Percentiles rank a stretch among this genome's conserved stretches.
These are phyloP conservation scores for Trichophyton benhamiae DNA, from an alignment of 2,329 filamentous ascomycete species.

Conservation along the genomic window DNA sequence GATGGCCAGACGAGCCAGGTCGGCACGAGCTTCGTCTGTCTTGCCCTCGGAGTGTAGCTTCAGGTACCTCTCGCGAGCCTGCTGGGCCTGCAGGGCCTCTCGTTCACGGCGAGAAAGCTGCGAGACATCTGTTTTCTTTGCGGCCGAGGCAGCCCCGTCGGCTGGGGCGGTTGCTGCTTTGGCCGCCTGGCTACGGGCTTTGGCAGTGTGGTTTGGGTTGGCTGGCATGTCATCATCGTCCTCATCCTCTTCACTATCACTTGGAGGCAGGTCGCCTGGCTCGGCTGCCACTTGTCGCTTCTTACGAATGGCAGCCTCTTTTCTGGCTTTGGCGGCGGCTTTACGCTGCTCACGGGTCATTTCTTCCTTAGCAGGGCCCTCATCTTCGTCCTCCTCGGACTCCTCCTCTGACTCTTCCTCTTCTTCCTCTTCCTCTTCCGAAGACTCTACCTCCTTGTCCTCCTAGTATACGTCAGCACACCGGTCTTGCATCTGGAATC, in stretches of 20 bases:
- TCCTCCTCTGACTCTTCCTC: constrained; percentile 42
- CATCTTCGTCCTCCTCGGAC: constrained; percentile 37
- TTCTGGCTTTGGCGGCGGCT: constrained; percentile 76
- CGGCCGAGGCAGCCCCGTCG: constrained; percentile 30
- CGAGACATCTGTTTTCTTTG: constrained; percentile 39
- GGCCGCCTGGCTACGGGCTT: constrained; percentile 57
- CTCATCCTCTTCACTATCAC: constrained; percentile 43
- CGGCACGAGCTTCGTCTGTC: constrained; percentile 87
- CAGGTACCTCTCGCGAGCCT: constrained; percentile 80
- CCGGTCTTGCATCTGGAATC: not conserved
- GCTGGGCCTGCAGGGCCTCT: constrained; percentile 72
- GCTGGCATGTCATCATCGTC: constrained; percentile 45
- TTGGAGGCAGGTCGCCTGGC: constrained; percentile 74
- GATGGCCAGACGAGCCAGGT: constrained; percentile 67
- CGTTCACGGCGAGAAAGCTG: constrained; percentile 56
- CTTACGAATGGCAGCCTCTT: constrained; percentile 73
- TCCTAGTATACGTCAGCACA: constrained; percentile 24
- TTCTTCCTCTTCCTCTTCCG: constrained; percentile 43
- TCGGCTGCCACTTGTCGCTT: constrained; percentile 60
- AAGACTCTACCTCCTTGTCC: constrained; percentile 25
- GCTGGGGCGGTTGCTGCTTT: constrained; percentile 45
- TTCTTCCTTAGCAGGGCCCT: constrained; percentile 39
- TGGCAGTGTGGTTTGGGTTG: constrained; percentile 74
- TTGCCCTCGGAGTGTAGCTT: constrained; percentile 90
- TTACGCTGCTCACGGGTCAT: constrained; percentile 79